A percentile compares a stretch with the other conserved stretches of the same genome.
Evolutionary conservation across 441 rosid species (phyloP).

Genomic region (Iberis amara): DNA sequence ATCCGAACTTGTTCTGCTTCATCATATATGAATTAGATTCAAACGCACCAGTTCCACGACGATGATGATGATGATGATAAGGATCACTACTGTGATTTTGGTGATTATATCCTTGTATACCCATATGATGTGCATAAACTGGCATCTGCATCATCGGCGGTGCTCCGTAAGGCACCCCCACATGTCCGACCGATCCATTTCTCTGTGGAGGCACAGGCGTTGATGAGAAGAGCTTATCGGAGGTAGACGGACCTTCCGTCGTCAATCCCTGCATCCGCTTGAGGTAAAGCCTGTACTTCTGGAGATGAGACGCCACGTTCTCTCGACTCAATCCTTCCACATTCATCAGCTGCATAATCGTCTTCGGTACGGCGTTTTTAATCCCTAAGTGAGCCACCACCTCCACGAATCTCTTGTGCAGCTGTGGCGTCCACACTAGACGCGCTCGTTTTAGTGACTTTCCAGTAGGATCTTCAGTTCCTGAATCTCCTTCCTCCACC

Average conservation of each 20-base stretch:
- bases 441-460: conserved; percentile 70
- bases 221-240: conserved; percentile 77
- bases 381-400: conserved; percentile 86
- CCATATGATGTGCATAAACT: conserved; percentile 58
- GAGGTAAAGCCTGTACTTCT: conserved; percentile 81
- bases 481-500: conserved; percentile 36
- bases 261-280: conserved; percentile 85
- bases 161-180: conserved; percentile 20
- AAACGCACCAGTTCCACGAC: conserved; percentile 36
- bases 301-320: conserved; percentile 93
- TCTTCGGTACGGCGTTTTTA: conserved; percentile 93
- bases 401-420: conserved; percentile 94
- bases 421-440: conserved; percentile 95
- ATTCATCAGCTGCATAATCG: conserved; percentile 98
- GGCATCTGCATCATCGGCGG: conserved; percentile 64
- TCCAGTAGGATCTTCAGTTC: conserved; percentile 47
- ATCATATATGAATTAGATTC: conserved; percentile 47
- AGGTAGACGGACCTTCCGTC: conserved; percentile 54
- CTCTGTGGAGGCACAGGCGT: conserved; percentile 65
- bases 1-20: conserved; percentile 63
- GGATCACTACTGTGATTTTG: conserved; percentile 31
- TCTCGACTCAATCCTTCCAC: conserved; percentile 92
- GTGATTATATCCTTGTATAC: conserved; percentile 49
- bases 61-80: conserved; percentile 24
- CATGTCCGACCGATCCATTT: conserved; percentile 14